A percentile compares a stretch with the other conserved stretches of the same genome.
Evolutionary conservation across 768 basidiomycete species (phyloP).

Genomic region (Steccherinum ochraceum): DNA sequence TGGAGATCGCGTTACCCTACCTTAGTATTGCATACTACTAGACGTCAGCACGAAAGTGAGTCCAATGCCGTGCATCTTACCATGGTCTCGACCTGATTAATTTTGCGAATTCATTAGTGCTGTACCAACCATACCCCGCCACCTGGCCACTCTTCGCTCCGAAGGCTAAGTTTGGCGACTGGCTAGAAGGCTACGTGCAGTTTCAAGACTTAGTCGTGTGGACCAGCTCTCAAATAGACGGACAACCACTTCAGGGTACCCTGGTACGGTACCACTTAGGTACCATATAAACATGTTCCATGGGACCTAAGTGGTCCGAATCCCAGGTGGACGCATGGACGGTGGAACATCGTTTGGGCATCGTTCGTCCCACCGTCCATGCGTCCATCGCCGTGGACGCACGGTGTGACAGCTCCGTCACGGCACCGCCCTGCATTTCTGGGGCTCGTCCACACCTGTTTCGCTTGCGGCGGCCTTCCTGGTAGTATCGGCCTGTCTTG

Average conservation of each 20-base stretch:
- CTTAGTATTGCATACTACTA: slow-evolving; percentile 33
- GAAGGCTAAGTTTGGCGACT: slow-evolving; percentile 33
- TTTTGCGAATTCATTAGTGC: background rate
- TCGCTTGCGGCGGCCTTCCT: too few relatives aligned
- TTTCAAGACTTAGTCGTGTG: slow-evolving; percentile 36
- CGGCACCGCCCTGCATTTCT: too few relatives aligned
- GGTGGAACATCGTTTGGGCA: too few relatives aligned
- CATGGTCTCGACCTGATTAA: background rate
- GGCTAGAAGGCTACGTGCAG: slow-evolving; percentile 34
- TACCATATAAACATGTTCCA: too few relatives aligned
- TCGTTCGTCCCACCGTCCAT: too few relatives aligned
- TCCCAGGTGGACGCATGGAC: too few relatives aligned
- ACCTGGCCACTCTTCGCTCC: slow-evolving; percentile 31
- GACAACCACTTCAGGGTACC: slow-evolving; percentile 26
- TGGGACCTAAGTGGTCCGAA: too few relatives aligned
- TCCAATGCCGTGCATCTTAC: background rate
- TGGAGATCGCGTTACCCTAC: slow-evolving; percentile 40
- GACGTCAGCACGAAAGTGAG: slow-evolving; percentile 17
- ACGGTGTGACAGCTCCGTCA: too few relatives aligned
- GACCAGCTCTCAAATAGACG: slow-evolving; percentile 27
- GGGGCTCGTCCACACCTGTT: too few relatives aligned
- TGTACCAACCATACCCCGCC: slow-evolving; percentile 25
- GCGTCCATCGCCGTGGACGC: too few relatives aligned
- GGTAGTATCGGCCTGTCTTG: too few relatives aligned
- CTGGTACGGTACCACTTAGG: too few relatives aligned